Conservation (phyloP, 768 basidiomycete genomes). For the Phanerochaete sordida region DNA sequence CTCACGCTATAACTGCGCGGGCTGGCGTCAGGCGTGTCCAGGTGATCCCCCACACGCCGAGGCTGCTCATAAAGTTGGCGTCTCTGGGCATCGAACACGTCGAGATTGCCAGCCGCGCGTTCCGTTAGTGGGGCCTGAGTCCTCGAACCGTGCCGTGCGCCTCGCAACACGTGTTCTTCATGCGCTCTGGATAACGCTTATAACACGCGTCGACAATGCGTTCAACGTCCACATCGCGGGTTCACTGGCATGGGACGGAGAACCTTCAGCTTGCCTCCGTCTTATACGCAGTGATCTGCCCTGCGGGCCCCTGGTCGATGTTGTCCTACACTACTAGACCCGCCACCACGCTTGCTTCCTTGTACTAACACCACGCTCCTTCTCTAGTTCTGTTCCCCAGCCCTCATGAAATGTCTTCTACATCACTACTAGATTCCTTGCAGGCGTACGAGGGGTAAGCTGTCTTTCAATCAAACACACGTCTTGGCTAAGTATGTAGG, state of each 20-base stretch:
- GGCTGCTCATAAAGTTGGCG: background rate
- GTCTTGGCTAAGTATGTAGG: background rate
- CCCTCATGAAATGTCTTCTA: slow-evolving; percentile 4
- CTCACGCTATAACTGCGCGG: background rate
- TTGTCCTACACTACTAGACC: slow-evolving; percentile 7
- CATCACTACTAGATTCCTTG: slow-evolving; percentile 10
- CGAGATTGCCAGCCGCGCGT: background rate
- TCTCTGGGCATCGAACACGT: background rate
- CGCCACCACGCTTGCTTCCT: slow-evolving; percentile 1
- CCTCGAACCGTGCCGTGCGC: background rate
- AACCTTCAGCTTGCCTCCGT: slow-evolving; percentile 2
- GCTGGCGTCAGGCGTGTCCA: background rate
- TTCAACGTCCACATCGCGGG: slow-evolving; percentile 5
- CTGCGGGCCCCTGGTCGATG: slow-evolving; percentile 10
- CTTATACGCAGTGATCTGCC: slow-evolving; percentile 9
- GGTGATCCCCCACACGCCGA: background rate
- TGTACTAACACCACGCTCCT: slow-evolving; percentile 5
- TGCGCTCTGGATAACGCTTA: background rate
- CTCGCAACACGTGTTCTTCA: slow-evolving; percentile 13
- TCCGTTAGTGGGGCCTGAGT: background rate
- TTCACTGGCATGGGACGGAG: slow-evolving; percentile 5
- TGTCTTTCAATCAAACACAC: background rate
- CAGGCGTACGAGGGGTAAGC: slow-evolving; percentile 18
- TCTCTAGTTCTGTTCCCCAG: slow-evolving; percentile 1
- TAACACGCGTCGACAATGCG: slow-evolving; percentile 15